Conservation (phyloP, 2,329 filamentous ascomycete genomes). For the Arthrobotrys sinensis region DNA sequence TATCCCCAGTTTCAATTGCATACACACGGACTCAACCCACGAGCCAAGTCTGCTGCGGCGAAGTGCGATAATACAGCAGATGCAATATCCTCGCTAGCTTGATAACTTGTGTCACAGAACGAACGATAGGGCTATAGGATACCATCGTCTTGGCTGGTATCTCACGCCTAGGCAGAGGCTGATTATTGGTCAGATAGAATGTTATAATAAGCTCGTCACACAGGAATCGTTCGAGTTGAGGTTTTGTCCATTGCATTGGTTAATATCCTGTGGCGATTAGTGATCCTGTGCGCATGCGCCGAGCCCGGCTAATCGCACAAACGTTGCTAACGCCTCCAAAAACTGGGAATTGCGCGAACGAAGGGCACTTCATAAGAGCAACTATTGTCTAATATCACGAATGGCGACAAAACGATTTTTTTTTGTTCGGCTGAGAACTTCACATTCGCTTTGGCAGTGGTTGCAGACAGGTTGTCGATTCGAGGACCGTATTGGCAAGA, state of each 20-base stretch:
- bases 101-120: not conserved
- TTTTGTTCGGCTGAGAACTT: too few species aligned
- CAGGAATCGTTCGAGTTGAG: not conserved
- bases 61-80: not conserved
- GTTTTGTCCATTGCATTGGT: not conserved
- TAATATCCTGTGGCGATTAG: constrained; percentile 3
- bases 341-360: not conserved
- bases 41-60: not conserved
- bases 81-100: not conserved
- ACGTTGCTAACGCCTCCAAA: not conserved
- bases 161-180: not conserved
- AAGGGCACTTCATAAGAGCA: too few species aligned
- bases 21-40: not conserved
- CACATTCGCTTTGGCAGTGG: too few species aligned
- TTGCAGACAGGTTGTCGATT: too few species aligned
- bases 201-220: not conserved
- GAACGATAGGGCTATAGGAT: not conserved
- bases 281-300: not conserved
- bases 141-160: not conserved
- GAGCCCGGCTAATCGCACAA: constrained; percentile 4
- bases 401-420: too few species aligned
- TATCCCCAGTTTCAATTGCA: not conserved
- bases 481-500: too few species aligned
- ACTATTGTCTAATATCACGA: too few species aligned
- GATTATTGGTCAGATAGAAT: not conserved